phyloP scores from a whole-genome alignment of 2,329 filamentous ascomycete species.

The Diaporthe vaccinii region DNA sequence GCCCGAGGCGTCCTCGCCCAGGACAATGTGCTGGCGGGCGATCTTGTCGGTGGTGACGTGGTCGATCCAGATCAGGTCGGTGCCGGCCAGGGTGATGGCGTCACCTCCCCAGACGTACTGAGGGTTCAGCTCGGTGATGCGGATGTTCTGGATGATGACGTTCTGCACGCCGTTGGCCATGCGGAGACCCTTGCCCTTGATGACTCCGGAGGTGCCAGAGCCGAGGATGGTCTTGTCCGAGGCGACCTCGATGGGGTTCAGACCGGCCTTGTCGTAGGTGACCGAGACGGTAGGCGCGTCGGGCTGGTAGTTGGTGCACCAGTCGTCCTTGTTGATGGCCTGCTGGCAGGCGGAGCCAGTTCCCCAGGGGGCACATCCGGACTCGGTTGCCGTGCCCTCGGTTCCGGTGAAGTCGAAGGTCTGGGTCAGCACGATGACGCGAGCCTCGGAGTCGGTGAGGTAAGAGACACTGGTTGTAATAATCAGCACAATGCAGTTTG shows the following conservation, averaged over 20 bases:
- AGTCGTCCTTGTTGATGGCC: conserved; percentile 71
- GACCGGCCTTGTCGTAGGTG: conserved; percentile 65
- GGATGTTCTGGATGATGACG: conserved; percentile 73
- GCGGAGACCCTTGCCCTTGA: conserved; percentile 70
- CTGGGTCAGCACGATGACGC: conserved; percentile 71
- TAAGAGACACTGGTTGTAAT: conserved; percentile 59
- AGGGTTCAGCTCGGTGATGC: conserved; percentile 68
- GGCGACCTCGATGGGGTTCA: conserved; percentile 63
- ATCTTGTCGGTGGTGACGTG: conserved; percentile 69
- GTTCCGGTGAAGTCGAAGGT: conserved; percentile 68
- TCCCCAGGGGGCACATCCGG: conserved; percentile 71
- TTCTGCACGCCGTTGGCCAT: conserved; percentile 62
- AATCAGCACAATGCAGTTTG: not conserved
- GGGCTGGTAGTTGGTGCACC: conserved; percentile 72
- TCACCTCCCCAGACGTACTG: conserved; percentile 71
- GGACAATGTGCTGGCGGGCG: conserved; percentile 72
- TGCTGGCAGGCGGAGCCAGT: conserved; percentile 67
- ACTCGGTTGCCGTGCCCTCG: conserved; percentile 65
- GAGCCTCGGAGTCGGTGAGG: conserved; percentile 65
- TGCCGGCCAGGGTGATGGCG: conserved; percentile 65
- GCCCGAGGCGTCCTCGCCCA: conserved; percentile 65
- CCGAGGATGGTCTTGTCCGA: conserved; percentile 72
- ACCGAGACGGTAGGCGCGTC: conserved; percentile 58
- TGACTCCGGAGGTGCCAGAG: conserved; percentile 64
- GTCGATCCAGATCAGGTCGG: conserved; percentile 64